These are phyloP conservation scores for Trypanosoma boissoni DNA, from an alignment of 208 protist species.

Conservation along the genomic window DNA sequence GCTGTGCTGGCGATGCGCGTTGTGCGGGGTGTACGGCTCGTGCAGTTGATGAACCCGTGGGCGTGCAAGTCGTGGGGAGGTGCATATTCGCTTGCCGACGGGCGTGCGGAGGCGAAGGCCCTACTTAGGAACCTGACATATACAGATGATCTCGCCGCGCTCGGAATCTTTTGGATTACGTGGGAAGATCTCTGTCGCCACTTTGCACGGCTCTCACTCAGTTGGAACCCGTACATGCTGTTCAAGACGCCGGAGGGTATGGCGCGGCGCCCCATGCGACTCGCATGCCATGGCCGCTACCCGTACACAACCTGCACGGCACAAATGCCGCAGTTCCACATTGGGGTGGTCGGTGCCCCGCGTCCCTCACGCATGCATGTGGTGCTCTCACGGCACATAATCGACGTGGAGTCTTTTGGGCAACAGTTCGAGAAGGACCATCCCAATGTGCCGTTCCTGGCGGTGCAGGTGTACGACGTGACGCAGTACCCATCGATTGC, in stretches of 20 bases:
- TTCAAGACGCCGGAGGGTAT: constrained; percentile 52
- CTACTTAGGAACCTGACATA: constrained; percentile 50
- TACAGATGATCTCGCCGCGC: constrained; percentile 37
- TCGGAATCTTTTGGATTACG: constrained; percentile 84
- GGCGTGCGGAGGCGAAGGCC: constrained; percentile 26
- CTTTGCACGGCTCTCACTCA: constrained; percentile 70
- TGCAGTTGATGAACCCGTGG: constrained; percentile 86
- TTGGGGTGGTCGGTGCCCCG: constrained; percentile 58
- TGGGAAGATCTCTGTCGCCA: constrained; percentile 62
- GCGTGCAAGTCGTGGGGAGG: constrained; percentile 60
- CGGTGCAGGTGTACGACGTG: constrained; percentile 75
- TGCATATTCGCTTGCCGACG: constrained; percentile 49
- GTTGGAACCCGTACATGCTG: constrained; percentile 89
- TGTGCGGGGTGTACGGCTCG: constrained; percentile 38
- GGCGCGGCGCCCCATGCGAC: constrained; percentile 51
- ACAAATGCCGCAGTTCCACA: constrained; percentile 74
- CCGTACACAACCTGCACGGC: constrained; percentile 48
- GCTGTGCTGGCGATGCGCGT: constrained; percentile 68
- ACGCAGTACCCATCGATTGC: constrained; percentile 70
- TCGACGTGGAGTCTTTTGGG: constrained; percentile 54
- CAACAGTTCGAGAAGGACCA: constrained; percentile 60
- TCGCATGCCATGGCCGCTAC: constrained; percentile 69
- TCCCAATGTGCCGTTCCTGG: constrained; percentile 47
- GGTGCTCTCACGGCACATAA: constrained; percentile 78
- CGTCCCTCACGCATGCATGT: constrained; percentile 74